phyloP scores from a whole-genome alignment of 805 yeast genomes.

The Zygosaccharomyces pseudorouxii region DNA sequence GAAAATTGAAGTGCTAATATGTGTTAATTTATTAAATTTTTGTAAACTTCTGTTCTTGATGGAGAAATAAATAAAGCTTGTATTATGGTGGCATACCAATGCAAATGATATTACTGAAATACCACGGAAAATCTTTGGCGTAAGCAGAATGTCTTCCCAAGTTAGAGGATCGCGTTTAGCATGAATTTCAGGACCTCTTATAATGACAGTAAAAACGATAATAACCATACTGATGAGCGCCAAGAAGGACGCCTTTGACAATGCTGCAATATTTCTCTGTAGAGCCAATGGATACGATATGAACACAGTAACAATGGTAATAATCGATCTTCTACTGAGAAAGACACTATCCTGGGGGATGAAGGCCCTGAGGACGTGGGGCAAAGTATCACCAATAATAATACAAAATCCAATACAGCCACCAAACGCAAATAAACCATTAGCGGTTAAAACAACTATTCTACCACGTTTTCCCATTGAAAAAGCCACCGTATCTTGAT shows the following conservation, averaged over 20 bases:
- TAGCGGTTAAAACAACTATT: constrained; percentile 61
- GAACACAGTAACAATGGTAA: constrained; percentile 60
- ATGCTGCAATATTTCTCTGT: constrained; percentile 71
- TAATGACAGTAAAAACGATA: constrained; percentile 67
- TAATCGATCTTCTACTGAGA: constrained; percentile 56
- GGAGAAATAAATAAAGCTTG: constrained; percentile 84
- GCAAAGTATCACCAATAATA: constrained; percentile 91
- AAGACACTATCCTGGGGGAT: constrained; percentile 35
- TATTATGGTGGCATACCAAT: constrained; percentile 91
- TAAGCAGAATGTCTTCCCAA: constrained; percentile 46
- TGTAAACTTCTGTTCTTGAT: constrained; percentile 69
- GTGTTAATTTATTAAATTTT: constrained; percentile 73
- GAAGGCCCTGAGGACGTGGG: constrained; percentile 75
- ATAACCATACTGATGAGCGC: constrained; percentile 81
- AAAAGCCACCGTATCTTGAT: constrained; percentile 77
- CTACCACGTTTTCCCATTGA: constrained; percentile 77
- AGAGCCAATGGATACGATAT: constrained; percentile 82
- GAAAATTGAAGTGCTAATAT: constrained; percentile 75
- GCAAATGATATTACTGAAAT: constrained; percentile 94
- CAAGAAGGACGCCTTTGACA: constrained; percentile 82
- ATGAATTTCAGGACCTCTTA: constrained; percentile 62
- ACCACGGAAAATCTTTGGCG: constrained; percentile 74
- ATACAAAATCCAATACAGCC: constrained; percentile 93
- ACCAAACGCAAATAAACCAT: constrained; percentile 88
- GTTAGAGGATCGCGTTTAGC: constrained; percentile 46